Evolutionary conservation across 176 grass and related monocot species (phyloP).

Genomic region (Carex pumila): DNA sequence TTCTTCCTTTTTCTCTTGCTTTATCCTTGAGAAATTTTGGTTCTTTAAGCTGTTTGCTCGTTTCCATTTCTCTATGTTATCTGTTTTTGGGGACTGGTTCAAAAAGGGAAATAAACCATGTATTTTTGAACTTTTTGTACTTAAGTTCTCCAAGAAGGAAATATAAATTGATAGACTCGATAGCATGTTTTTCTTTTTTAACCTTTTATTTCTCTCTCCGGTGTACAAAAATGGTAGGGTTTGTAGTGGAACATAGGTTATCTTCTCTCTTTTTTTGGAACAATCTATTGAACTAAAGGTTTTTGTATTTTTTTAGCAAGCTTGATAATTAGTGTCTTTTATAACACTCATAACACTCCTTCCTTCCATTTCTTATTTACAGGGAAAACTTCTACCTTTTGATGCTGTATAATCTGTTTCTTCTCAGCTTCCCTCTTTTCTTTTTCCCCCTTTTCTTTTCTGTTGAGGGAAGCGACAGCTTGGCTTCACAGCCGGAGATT

Average conservation of each 20-base stretch:
- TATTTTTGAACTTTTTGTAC: slow-evolving; percentile 14
- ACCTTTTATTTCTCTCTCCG: not conserved
- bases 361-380: not conserved
- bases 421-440: slow-evolving; percentile 5
- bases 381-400: slow-evolving; percentile 2
- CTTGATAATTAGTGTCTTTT: not conserved
- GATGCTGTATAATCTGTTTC: not conserved
- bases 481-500: not conserved
- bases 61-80: not conserved
- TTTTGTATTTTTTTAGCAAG: not conserved
- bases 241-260: not conserved
- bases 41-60: not conserved
- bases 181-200: not conserved
- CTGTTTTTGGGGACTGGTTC: not conserved
- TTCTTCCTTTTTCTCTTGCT: not conserved
- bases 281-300: not conserved
- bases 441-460: not conserved
- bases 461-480: not conserved
- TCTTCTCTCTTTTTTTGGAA: not conserved
- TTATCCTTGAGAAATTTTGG: not conserved
- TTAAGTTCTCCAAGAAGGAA: not conserved
- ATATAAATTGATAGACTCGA: not conserved
- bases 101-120: slow-evolving; percentile 17
- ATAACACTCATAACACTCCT: not conserved
- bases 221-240: not conserved